These are phyloP conservation scores for Sphaerulina populicola DNA, from an alignment of 2,329 filamentous ascomycete genomes.

Conservation along the genomic window DNA sequence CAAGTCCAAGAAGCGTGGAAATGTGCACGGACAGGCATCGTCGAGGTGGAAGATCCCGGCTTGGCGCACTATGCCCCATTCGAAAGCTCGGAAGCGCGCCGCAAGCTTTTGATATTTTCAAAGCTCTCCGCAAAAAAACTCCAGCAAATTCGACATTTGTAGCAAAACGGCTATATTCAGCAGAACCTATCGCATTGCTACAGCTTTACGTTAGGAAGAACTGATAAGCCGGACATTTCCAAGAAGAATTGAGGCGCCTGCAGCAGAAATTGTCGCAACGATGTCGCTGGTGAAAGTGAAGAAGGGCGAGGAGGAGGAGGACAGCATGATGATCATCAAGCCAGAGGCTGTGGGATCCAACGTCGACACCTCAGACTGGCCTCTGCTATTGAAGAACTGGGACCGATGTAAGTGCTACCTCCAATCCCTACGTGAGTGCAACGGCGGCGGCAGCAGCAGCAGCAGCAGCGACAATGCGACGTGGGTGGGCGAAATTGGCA, in stretches of 20 bases:
- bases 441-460: neutral
- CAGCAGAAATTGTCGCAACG: slow-evolving; percentile 37
- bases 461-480: neutral
- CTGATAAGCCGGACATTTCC: slow-evolving; percentile 15
- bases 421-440: neutral
- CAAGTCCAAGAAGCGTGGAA: no score
- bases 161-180: slow-evolving; percentile 14
- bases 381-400: slow-evolving; percentile 91
- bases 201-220: slow-evolving; percentile 13
- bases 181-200: slow-evolving; percentile 14
- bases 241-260: neutral
- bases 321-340: slow-evolving; percentile 62
- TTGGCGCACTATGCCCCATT: neutral
- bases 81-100: neutral
- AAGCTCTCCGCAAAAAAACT: neutral
- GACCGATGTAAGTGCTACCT: slow-evolving; percentile 50
- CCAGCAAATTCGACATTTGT: slow-evolving; percentile 3
- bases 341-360: slow-evolving; percentile 71
- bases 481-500: neutral
- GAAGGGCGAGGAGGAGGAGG: slow-evolving; percentile 38
- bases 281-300: slow-evolving; percentile 17
- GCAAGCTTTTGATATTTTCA: neutral
- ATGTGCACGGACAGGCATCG: no score
- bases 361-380: slow-evolving; percentile 83
- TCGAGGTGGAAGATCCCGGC: neutral